phyloP scores from a whole-genome alignment of 345 rosid genomes.

The Crucihimalaya himalaica region DNA sequence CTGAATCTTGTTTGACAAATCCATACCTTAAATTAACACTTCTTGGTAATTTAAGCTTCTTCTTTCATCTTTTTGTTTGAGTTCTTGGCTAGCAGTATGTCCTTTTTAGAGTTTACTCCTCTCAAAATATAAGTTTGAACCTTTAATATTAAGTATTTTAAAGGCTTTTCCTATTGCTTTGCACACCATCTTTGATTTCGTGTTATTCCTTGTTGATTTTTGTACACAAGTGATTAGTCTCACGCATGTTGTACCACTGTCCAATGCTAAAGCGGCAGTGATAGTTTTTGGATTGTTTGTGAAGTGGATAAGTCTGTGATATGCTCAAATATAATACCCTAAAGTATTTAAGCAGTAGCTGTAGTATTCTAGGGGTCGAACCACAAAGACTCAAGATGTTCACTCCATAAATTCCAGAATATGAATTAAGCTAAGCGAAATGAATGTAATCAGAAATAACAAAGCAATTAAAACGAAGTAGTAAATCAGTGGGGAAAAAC shows the following conservation, averaged over 20 bases:
- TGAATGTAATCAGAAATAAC: no score
- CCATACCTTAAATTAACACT: no score
- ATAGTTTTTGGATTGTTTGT: constrained; percentile 27
- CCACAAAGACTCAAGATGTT: no score
- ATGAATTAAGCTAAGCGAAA: no score
- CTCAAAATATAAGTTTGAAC: constrained; percentile 9
- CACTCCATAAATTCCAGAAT: no score
- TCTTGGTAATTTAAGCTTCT: neutral
- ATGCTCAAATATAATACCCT: no score
- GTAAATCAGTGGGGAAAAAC: no score
- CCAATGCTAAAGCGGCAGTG: constrained; percentile 32
- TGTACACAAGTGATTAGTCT: constrained; percentile 32
- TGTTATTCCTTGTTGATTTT: constrained; percentile 10
- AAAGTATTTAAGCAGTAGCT: no score
- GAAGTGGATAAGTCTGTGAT: constrained; percentile 35
- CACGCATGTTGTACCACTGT: constrained; percentile 36
- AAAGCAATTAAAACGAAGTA: no score
- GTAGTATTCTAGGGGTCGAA: no score
- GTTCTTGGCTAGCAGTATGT: constrained; percentile 21
- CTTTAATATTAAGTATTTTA: constrained; percentile 11
- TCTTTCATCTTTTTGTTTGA: constrained; percentile 26
- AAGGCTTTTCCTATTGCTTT: constrained; percentile 21
- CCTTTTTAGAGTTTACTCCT: neutral
- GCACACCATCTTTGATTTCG: constrained; percentile 18
- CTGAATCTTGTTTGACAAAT: no score